These are phyloP conservation scores for Sanghuangporus weigelae DNA, from an alignment of 1,284 basidiomycete genomes.

Conservation along the genomic window DNA sequence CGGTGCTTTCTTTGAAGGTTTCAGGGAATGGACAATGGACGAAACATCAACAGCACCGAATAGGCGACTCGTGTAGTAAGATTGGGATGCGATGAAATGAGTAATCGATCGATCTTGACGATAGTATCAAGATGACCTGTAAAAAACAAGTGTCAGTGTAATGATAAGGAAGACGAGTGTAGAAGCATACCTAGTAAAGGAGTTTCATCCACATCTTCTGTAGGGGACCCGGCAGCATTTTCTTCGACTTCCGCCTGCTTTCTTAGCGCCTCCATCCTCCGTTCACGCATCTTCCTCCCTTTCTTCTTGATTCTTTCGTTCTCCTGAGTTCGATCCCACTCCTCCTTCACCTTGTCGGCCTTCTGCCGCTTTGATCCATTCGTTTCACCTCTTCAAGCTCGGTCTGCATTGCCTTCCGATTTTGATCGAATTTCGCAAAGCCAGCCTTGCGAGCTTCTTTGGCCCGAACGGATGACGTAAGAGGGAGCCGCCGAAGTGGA, in stretches of 20 bases:
- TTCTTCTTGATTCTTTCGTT: constrained; percentile 76
- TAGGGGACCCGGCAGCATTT: constrained; percentile 27
- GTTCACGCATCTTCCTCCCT: constrained; percentile 66
- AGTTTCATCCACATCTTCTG: constrained; percentile 32
- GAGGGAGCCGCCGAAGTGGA: constrained; percentile 73
- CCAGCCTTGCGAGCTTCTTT: constrained; percentile 69
- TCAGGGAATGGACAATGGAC: constrained; percentile 61
- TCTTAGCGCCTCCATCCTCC: constrained; percentile 50
- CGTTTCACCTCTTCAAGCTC: constrained; percentile 83
- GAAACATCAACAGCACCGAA: constrained; percentile 60
- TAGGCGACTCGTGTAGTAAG: constrained; percentile 44
- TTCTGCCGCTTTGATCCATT: constrained; percentile 67
- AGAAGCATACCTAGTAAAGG: constrained; percentile 41
- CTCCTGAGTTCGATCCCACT: constrained; percentile 52
- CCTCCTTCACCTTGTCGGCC: constrained; percentile 54
- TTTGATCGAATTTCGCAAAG: constrained; percentile 71
- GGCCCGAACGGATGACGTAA: constrained; percentile 75
- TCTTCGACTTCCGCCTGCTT: constrained; percentile 37
- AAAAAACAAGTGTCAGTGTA: constrained; percentile 20
- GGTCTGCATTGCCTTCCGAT: constrained; percentile 75
- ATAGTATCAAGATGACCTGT: constrained; percentile 71
- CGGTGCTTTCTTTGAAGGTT: constrained; percentile 49
- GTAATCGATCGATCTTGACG: constrained; percentile 59
- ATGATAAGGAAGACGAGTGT: not conserved
- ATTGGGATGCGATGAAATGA: constrained; percentile 50